These are phyloP conservation scores for Barnettozyma siamensis DNA, from an alignment of 805 yeast species.

Conservation along the genomic window DNA sequence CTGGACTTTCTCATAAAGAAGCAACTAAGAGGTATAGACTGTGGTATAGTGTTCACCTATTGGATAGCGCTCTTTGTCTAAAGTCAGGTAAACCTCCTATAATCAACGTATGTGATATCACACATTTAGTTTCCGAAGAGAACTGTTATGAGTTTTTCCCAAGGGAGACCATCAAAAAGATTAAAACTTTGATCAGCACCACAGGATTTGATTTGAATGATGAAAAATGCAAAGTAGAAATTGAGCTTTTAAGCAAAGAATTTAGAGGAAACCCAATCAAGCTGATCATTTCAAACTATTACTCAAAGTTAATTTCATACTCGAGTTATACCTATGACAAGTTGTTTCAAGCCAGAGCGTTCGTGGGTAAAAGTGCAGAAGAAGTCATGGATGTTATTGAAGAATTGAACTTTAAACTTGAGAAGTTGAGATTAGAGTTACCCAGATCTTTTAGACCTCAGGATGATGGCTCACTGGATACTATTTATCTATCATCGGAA, in stretches of 20 bases:
- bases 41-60: constrained; percentile 45
- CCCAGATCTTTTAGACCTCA: constrained; percentile 15
- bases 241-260: not conserved
- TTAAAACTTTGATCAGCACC: not conserved
- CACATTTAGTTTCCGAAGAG: constrained; percentile 7
- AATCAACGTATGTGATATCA: constrained; percentile 34
- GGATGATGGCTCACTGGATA: constrained; percentile 1
- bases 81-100: constrained; percentile 46
- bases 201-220: constrained; percentile 1
- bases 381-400: constrained; percentile 17
- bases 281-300: constrained; percentile 9
- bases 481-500: not conserved
- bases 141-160: constrained; percentile 11
- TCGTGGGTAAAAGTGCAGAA: constrained; percentile 12
- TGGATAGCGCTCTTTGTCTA: constrained; percentile 40
- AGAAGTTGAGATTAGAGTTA: constrained; percentile 8
- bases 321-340: constrained; percentile 14
- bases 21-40: constrained; percentile 32
- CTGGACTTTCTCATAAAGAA: constrained; percentile 33
- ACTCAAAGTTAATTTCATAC: constrained; percentile 9
- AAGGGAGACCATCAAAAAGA: constrained; percentile 7
- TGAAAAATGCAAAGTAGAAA: not conserved
- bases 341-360: constrained; percentile 18
- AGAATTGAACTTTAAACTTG: constrained; percentile 13
- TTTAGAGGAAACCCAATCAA: constrained; percentile 7